A percentile compares a stretch with the other conserved stretches of the same genome.
Conservation (phyloP, 2,329 filamentous ascomycete species). For the Penicillium sp. region DNA sequence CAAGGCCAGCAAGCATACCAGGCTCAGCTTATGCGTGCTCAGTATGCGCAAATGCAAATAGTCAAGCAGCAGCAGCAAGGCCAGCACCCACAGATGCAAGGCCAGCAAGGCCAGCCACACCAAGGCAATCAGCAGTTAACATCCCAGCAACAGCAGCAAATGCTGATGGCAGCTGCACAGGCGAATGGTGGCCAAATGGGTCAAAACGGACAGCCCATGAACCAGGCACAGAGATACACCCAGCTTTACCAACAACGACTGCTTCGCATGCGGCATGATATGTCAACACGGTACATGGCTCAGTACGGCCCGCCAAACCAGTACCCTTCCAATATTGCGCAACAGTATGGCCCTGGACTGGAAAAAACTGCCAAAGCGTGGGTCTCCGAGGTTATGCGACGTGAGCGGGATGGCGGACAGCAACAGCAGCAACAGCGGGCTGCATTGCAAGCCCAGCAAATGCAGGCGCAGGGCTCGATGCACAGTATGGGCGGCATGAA, state of each 20-base stretch:
- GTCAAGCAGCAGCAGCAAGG: constrained; percentile 28
- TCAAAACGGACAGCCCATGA: constrained; percentile 30
- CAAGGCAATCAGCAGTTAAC: constrained; percentile 37
- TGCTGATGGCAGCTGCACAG: constrained; percentile 41
- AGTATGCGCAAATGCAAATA: constrained; percentile 40
- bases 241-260: constrained; percentile 39
- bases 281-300: constrained; percentile 35
- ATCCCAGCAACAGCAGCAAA: constrained; percentile 38
- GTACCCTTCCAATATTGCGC: constrained; percentile 39
- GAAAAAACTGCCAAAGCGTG: constrained; percentile 39
- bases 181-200: constrained; percentile 38
- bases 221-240: constrained; percentile 35
- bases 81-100: constrained; percentile 27
- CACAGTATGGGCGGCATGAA: constrained; percentile 37
- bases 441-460: constrained; percentile 38
- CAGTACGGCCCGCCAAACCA: constrained; percentile 41
- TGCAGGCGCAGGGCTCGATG: constrained; percentile 45
- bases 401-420: constrained; percentile 34
- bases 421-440: constrained; percentile 33
- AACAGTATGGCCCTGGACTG: constrained; percentile 38
- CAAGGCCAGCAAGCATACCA: constrained; percentile 38
- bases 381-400: constrained; percentile 39
- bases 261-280: constrained; percentile 36
- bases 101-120: constrained; percentile 27
- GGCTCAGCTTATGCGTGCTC: constrained; percentile 38